Evolutionary conservation across 768 basidiomycete genomes (phyloP).

Genomic region (Amanita muscaria): DNA sequence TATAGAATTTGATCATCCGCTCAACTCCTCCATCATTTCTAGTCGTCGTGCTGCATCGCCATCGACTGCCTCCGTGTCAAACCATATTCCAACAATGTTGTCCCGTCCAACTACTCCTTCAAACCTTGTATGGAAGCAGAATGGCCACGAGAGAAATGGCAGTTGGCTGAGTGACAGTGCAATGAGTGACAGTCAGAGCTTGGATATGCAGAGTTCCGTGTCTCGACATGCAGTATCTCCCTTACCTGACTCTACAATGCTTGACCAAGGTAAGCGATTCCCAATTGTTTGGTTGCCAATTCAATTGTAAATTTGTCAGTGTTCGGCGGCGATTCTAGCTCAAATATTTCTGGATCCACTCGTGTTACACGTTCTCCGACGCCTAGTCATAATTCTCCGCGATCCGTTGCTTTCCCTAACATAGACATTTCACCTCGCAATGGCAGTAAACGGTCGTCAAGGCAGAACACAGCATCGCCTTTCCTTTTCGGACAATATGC

Average conservation of each 20-base stretch:
- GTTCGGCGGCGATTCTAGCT: slow-evolving; percentile 41
- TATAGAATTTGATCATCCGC: slow-evolving; percentile 35
- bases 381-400: slow-evolving; percentile 50
- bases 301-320: slow-evolving; percentile 26
- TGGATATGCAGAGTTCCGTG: neutral
- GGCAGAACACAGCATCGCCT: slow-evolving; percentile 46
- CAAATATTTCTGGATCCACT: slow-evolving; percentile 32
- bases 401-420: slow-evolving; percentile 46
- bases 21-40: slow-evolving; percentile 43
- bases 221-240: slow-evolving; percentile 41
- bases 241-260: slow-evolving; percentile 11
- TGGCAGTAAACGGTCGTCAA: slow-evolving; percentile 42
- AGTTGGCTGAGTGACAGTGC: slow-evolving; percentile 45
- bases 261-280: slow-evolving; percentile 23
- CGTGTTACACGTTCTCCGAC: slow-evolving; percentile 50
- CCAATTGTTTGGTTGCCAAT: neutral
- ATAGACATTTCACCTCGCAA: slow-evolving; percentile 34
- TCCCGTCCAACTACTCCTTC: slow-evolving; percentile 66
- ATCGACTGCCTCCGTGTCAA: slow-evolving; percentile 51
- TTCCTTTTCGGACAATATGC: slow-evolving; percentile 44
- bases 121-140: slow-evolving; percentile 58
- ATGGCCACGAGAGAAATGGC: slow-evolving; percentile 45
- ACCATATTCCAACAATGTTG: slow-evolving; percentile 47
- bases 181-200: slow-evolving; percentile 7
- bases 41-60: slow-evolving; percentile 69